Base-by-base conservation (phyloP, 2,329 filamentous ascomycete genomes). In the Monosporascus ibericus region DNA sequence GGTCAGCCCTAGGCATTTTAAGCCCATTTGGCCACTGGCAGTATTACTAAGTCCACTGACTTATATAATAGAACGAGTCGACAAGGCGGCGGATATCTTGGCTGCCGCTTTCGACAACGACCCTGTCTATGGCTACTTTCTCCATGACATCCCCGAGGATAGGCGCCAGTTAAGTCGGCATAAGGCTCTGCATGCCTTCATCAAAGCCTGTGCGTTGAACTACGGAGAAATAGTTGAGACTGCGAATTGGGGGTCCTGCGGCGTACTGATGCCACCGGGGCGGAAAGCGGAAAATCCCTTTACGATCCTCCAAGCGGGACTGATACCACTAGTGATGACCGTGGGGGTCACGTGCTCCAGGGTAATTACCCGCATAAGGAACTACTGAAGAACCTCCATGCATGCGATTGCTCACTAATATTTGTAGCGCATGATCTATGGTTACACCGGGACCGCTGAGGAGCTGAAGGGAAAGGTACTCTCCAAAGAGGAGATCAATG, bases 101-200 rank as follows among this genome's bases (percentile, higher is more conserved):
- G 48, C 48, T 0, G 20, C 8, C 3, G 55, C 55, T 34, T 57
- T 57, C 34, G 44, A n/a, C 17, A 39, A 52, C 20, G 55, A 57
- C n/a, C 53, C 53, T 5, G 27, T 52, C 34, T 57, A 52, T 47
- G 44, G 40, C n/a, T 55, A 53, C 37, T 52, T 57, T 8, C 48
- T 57, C 51, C 51, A 47, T 18, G 50, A 47, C 11, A 25, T 55
- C 15, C 49, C 55, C 5, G 39, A 52, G 17, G 46, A 53, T 20
- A 46, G 52, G 24, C 48, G 53, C 18, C 39, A 30, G 22, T 18
- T 34, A 0, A 48, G 22, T 20, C 48, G 51, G 9, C 37, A 47
- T 11, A 9, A 22, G 15, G 38, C 53, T 36, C 39, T 55, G n/a
- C 25, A 18, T 5, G 34, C n/a, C 11, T 44, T 55, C 6, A 5